phyloP scores from a whole-genome alignment of 768 basidiomycete genomes.

The Tulasnella sp. region DNA sequence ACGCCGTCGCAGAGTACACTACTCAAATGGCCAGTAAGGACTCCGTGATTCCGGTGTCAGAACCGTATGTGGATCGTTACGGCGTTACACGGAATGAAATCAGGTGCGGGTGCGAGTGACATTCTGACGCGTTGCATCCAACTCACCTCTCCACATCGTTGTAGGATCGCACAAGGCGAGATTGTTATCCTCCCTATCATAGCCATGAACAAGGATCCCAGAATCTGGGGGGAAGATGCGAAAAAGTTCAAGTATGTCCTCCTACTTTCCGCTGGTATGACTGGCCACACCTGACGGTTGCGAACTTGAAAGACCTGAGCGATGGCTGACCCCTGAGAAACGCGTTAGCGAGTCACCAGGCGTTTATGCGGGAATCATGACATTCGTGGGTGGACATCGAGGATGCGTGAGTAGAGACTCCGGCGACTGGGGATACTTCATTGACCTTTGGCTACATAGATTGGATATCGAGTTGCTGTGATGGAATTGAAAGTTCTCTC shows the following conservation, averaged over 20 bases:
- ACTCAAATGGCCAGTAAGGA: constrained; percentile 38
- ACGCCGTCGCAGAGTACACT: constrained; percentile 38
- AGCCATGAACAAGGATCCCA: constrained; percentile 38
- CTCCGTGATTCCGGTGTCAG: constrained; percentile 39
- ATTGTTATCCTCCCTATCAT: constrained; percentile 39
- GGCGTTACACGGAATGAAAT: not conserved
- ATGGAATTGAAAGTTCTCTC: constrained; percentile 1
- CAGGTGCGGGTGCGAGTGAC: not conserved
- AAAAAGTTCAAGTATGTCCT: constrained; percentile 41
- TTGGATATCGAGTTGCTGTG: not conserved
- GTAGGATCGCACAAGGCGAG: constrained; percentile 26
- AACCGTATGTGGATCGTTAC: constrained; percentile 21
- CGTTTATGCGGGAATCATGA: not conserved
- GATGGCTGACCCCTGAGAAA: constrained; percentile 35
- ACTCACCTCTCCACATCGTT: not conserved
- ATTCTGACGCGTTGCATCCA: not conserved
- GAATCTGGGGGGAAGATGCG: constrained; percentile 53
- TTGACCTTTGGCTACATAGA: not conserved
- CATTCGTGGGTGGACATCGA: not conserved
- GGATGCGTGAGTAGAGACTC: constrained; percentile 25
- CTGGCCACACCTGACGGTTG: not conserved
- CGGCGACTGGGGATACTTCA: constrained; percentile 34
- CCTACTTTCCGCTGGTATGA: not conserved
- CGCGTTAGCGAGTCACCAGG: not conserved
- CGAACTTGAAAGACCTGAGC: constrained; percentile 39